phyloP scores from a whole-genome alignment of 164 flowering plant species.

The Cinnamomum chago region DNA sequence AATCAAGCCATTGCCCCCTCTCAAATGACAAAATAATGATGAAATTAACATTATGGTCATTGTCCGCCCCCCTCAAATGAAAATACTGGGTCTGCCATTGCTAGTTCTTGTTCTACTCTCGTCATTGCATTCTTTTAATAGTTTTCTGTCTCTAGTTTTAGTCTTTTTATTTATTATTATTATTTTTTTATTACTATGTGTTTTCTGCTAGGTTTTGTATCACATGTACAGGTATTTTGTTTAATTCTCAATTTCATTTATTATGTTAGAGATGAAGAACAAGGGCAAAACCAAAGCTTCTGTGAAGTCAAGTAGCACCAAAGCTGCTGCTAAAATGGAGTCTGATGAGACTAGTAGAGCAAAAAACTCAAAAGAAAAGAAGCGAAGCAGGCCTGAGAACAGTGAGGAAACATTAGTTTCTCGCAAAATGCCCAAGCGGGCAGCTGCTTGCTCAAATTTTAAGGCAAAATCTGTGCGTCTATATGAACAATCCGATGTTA shows the following conservation, averaged over 20 bases:
- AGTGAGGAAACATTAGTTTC: conserved; percentile 14
- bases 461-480: conserved; percentile 53
- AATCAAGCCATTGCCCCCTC: too few species aligned
- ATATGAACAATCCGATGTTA: conserved; percentile 29
- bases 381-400: conserved; percentile 17
- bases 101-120: background rate
- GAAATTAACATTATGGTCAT: too few species aligned
- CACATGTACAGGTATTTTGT: background rate
- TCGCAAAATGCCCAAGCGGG: conserved; percentile 65
- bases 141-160: background rate
- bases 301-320: conserved; percentile 7
- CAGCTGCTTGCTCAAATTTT: conserved; percentile 69
- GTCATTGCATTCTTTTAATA: background rate
- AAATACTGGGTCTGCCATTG: background rate
- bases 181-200: background rate
- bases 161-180: too few species aligned
- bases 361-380: conserved; percentile 13
- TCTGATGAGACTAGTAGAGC: background rate
- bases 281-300: conserved; percentile 4
- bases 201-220: background rate
- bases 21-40: too few species aligned
- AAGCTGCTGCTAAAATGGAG: conserved; percentile 7
- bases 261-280: conserved; percentile 15
- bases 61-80: too few species aligned
- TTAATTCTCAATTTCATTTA: background rate